Evolutionary conservation across 1,284 basidiomycete genomes (phyloP).

Genomic region (Rhodofomes roseus): DNA sequence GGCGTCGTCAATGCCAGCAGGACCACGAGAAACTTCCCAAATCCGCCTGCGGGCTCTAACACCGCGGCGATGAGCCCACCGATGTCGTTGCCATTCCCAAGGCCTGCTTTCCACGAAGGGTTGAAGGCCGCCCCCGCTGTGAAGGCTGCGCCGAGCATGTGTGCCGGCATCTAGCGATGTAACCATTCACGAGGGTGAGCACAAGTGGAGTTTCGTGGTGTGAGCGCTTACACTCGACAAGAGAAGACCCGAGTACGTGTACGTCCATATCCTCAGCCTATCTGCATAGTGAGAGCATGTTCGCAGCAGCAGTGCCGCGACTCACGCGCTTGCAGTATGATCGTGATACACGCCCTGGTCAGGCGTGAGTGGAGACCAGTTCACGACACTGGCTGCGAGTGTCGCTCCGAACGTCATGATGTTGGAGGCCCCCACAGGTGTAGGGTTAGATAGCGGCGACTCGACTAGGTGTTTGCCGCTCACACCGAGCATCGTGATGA

Average conservation of each 20-base stretch:
- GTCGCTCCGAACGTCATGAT: conserved; percentile 32
- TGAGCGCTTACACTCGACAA: conserved; percentile 50
- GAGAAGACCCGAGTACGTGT: conserved; percentile 65
- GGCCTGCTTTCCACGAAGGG: conserved; percentile 54
- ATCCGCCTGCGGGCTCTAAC: conserved; percentile 42
- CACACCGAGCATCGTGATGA: conserved; percentile 62
- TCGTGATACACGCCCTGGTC: conserved; percentile 53
- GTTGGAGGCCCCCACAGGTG: conserved; percentile 27
- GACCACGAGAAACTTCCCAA: conserved; percentile 59
- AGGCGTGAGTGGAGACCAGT: conserved; percentile 55
- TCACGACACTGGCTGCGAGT: conserved; percentile 44
- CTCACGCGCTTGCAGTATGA: conserved; percentile 44
- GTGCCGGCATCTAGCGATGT: conserved; percentile 49
- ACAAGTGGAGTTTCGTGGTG: no score
- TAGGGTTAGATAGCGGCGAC: conserved; percentile 19
- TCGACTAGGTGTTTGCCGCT: conserved; percentile 46
- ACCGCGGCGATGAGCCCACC: conserved; percentile 45
- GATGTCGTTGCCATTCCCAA: conserved; percentile 51
- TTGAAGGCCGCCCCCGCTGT: conserved; percentile 57
- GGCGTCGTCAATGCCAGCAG: conserved; percentile 52
- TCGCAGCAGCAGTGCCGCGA: conserved; percentile 17
- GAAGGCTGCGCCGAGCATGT: conserved; percentile 65
- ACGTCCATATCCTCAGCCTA: conserved; percentile 54
- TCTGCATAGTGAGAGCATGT: conserved; percentile 1
- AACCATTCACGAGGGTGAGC: background rate